Evolutionary conservation across 2,329 filamentous ascomycete species (phyloP).

Genomic region (Cytospora mali): DNA sequence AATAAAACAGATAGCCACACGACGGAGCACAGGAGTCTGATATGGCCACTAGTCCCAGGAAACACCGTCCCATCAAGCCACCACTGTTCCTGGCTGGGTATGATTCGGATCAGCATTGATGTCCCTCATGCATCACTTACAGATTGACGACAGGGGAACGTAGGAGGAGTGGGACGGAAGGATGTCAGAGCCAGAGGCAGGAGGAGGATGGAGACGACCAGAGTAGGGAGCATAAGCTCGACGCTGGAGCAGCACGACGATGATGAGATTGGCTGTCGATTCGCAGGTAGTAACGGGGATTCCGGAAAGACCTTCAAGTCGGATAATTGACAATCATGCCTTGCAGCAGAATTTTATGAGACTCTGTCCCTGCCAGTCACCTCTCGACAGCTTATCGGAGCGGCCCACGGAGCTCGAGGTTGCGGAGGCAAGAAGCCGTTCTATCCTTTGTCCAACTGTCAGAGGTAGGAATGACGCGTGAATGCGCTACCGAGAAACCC

Average conservation of each 20-base stretch:
- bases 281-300: neutral
- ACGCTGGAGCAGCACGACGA: neutral
- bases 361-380: conserved; percentile 23
- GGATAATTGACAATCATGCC: conserved; percentile 9
- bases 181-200: conserved; percentile 13
- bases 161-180: conserved; percentile 8
- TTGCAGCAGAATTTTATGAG: conserved; percentile 4
- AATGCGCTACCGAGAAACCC: neutral
- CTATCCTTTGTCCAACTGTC: neutral
- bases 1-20: neutral
- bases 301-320: conserved; percentile 7
- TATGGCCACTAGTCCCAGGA: conserved; percentile 14
- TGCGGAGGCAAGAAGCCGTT: conserved; percentile 8
- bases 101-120: neutral
- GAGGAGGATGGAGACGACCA: conserved; percentile 2
- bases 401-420: conserved; percentile 12
- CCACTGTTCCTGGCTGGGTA: conserved; percentile 5
- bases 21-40: neutral
- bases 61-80: conserved; percentile 21
- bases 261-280: conserved; percentile 1
- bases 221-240: conserved; percentile 1
- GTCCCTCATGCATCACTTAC: conserved; percentile 14
- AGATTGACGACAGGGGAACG: conserved; percentile 6
- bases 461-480: neutral
- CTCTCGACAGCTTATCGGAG: conserved; percentile 28